Evolutionary conservation across 345 rosid species (phyloP).

Genomic region (Salix brachista): DNA sequence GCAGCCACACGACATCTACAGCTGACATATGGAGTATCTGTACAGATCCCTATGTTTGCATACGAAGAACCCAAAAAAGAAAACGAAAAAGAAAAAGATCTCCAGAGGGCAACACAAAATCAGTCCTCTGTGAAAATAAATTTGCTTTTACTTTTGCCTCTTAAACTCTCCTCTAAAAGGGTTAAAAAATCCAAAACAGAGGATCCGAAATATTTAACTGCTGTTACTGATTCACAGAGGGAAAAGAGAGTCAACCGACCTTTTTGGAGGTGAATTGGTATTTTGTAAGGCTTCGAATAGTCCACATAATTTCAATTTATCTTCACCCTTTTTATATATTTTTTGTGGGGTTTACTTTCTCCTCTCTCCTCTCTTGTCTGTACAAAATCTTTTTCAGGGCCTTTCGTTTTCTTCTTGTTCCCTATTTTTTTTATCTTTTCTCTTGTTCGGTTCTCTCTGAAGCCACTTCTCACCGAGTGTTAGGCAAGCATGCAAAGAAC

Average conservation of each 20-base stretch:
- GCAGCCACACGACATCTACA: neutral
- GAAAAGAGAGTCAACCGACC: conserved; percentile 58
- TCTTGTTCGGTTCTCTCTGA: neutral
- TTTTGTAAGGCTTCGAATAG: conserved; percentile 69
- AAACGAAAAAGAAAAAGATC: neutral
- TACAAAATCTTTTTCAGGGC: conserved; percentile 1
- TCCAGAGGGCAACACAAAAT: neutral
- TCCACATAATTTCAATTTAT: conserved; percentile 59
- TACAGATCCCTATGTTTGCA: neutral
- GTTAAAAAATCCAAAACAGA: neutral
- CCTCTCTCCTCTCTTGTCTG: neutral
- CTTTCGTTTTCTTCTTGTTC: conserved; percentile 14
- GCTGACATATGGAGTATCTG: neutral
- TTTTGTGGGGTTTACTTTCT: neutral
- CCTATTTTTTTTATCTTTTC: neutral
- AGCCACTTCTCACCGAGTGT: conserved; percentile 2
- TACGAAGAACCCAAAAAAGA: neutral
- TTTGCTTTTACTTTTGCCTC: neutral
- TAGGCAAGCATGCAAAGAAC: conserved; percentile 13
- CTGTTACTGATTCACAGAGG: conserved; percentile 23
- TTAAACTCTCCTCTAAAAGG: neutral
- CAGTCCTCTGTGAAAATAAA: neutral
- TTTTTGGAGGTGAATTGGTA: conserved; percentile 38
- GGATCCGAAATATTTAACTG: neutral
- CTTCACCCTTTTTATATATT: conserved; percentile 11